These are phyloP conservation scores for Cryptosporidium andersoni DNA, from an alignment of 169 alveolate species.

Conservation along the genomic window DNA sequence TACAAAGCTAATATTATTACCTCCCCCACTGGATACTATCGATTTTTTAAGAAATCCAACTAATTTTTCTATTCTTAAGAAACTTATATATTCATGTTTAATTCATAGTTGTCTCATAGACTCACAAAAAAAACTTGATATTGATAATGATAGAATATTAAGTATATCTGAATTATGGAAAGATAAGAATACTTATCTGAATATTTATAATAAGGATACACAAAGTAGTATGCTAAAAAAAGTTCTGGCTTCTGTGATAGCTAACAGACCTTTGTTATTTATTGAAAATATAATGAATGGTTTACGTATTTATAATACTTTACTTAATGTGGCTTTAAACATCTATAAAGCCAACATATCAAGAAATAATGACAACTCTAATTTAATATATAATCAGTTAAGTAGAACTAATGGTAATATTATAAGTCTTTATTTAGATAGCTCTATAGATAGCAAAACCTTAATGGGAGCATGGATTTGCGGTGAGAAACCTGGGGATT, in stretches of 20 bases:
- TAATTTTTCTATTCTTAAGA: too few relatives aligned
- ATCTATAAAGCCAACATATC: too few relatives aligned
- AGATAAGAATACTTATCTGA: background rate
- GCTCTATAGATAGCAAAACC: conserved; percentile 80
- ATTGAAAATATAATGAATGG: conserved; percentile 34
- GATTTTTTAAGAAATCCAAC: too few relatives aligned
- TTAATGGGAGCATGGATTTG: conserved; percentile 83
- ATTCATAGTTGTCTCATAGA: too few relatives aligned
- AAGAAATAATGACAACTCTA: too few relatives aligned
- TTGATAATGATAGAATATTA: background rate
- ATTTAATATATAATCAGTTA: conserved; percentile 1
- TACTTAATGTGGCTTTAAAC: background rate
- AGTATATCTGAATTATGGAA: background rate
- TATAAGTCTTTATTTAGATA: conserved; percentile 80
- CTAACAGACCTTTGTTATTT: conserved; percentile 33
- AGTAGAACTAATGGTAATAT: conserved; percentile 16
- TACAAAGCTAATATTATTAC: too few relatives aligned
- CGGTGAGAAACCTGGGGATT: conserved; percentile 80
- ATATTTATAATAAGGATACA: conserved; percentile 18
- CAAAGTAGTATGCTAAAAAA: background rate
- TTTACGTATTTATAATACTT: conserved; percentile 3
- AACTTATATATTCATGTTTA: too few relatives aligned
- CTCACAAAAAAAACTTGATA: too few relatives aligned
- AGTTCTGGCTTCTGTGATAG: background rate
- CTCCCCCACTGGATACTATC: too few relatives aligned